Evolutionary conservation across 169 alveolate genomes (phyloP).

Genomic region (Cryptosporidium canis): DNA sequence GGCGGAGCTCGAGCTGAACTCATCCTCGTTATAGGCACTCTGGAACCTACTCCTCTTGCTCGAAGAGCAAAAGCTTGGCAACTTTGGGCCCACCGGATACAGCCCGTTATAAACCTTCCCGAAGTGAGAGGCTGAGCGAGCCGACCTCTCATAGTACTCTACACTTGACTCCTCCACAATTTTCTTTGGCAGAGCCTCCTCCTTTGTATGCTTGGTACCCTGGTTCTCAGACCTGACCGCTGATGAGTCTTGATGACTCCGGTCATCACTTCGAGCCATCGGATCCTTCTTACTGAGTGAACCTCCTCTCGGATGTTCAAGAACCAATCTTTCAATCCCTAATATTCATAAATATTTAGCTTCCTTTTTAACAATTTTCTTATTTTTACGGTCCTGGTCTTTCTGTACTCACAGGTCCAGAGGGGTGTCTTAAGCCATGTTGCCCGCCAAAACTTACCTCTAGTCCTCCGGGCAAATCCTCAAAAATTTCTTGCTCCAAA

Average conservation of each 20-base stretch:
- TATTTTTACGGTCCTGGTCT: slow-evolving; percentile 10
- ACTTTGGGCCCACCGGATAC: slow-evolving; percentile 60
- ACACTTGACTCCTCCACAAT: slow-evolving; percentile 28
- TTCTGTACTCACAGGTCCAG: slow-evolving; percentile 61
- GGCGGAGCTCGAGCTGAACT: slow-evolving; percentile 50
- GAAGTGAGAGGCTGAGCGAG: slow-evolving; percentile 45
- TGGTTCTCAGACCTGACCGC: background rate
- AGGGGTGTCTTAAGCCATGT: slow-evolving; percentile 64
- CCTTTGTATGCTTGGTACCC: background rate
- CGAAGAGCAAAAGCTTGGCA: slow-evolving; percentile 37
- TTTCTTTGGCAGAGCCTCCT: background rate
- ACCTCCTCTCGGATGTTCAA: slow-evolving; percentile 24
- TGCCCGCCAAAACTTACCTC: background rate
- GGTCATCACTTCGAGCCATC: slow-evolving; percentile 56
- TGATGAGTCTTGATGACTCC: background rate
- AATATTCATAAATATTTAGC: slow-evolving; percentile 10
- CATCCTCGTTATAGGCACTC: slow-evolving; percentile 57
- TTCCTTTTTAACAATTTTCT: background rate
- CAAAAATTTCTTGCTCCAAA: no score
- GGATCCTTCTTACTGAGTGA: slow-evolving; percentile 7
- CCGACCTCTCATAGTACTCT: slow-evolving; percentile 22
- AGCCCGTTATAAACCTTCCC: slow-evolving; percentile 71
- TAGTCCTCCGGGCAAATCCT: background rate
- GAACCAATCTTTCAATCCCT: background rate
- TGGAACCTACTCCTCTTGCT: slow-evolving; percentile 18